These are phyloP conservation scores for Boletus rufocinnamomeus DNA, from an alignment of 768 basidiomycete genomes.

Conservation along the genomic window DNA sequence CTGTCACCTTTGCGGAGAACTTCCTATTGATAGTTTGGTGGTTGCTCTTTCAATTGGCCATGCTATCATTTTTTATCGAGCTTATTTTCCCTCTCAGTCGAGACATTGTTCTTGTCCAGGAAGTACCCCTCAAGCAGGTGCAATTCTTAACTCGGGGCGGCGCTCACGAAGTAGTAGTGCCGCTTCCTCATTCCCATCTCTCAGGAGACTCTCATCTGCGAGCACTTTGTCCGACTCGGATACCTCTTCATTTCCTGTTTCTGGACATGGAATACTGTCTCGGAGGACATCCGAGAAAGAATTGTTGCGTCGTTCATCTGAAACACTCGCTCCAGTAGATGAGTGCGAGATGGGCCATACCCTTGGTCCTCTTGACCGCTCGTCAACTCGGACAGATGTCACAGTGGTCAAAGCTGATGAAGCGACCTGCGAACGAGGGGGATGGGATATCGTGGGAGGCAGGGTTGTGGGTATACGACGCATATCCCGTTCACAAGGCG, in stretches of 20 bases:
- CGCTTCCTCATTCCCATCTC: constrained; percentile 47
- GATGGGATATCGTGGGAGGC: constrained; percentile 67
- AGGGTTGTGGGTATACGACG: constrained; percentile 71
- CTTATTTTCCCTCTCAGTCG: constrained; percentile 55
- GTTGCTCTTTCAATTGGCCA: constrained; percentile 68
- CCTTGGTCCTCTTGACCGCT: constrained; percentile 39
- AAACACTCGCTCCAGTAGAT: constrained; percentile 42
- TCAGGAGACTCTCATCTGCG: constrained; percentile 50
- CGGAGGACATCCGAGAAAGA: constrained; percentile 75
- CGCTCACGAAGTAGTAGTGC: constrained; percentile 67
- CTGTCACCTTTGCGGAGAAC: constrained; percentile 74
- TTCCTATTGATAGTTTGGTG: constrained; percentile 63
- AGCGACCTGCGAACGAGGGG: constrained; percentile 69
- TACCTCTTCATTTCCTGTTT: constrained; percentile 69
- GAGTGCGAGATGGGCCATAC: constrained; percentile 32
- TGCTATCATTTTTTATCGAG: constrained; percentile 64
- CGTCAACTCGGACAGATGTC: constrained; percentile 48
- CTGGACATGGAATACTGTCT: constrained; percentile 76
- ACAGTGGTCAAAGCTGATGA: constrained; percentile 55
- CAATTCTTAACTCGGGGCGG: constrained; percentile 49
- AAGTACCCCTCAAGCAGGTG: constrained; percentile 45
- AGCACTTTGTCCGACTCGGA: constrained; percentile 41
- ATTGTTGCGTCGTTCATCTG: constrained; percentile 48
- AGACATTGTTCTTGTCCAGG: constrained; percentile 69
- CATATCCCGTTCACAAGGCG: constrained; percentile 48